Percentiles rank a stretch among this genome's conserved stretches.
phyloP scores from a whole-genome alignment of 2,329 filamentous ascomycete genomes.

The Epichloe typhina region DNA sequence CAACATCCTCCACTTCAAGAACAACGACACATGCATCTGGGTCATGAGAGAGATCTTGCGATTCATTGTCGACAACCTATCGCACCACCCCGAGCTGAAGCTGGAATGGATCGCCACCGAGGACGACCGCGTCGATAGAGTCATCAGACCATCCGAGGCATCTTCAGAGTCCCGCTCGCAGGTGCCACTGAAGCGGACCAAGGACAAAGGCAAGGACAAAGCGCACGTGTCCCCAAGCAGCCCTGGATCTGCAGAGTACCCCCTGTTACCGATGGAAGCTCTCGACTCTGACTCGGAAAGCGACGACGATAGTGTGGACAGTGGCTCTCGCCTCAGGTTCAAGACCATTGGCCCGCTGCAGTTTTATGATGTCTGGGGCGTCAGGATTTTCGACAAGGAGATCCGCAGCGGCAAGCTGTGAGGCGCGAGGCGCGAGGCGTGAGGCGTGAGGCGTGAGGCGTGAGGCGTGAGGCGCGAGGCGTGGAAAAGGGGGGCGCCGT shows the following conservation, averaged over 20 bases:
- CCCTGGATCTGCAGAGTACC: constrained; percentile 10
- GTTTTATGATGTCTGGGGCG: constrained; percentile 29
- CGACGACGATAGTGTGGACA: constrained; percentile 19
- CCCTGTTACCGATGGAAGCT: constrained; percentile 16
- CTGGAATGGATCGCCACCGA: constrained; percentile 47
- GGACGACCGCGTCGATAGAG: constrained; percentile 34
- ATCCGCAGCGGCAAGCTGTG: constrained; percentile 19
- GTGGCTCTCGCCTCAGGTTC: constrained; percentile 20
- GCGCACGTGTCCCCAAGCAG: constrained; percentile 9
- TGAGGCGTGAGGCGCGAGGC: too few relatives aligned
- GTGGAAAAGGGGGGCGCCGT: not conserved
- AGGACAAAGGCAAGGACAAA: constrained; percentile 23
- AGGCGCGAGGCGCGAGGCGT: not conserved
- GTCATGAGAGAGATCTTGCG: constrained; percentile 42
- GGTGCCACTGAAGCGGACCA: constrained; percentile 18
- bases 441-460: too few relatives aligned
- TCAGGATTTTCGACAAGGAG: constrained; percentile 47
- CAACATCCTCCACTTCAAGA: constrained; percentile 40
- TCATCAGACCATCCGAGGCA: constrained; percentile 28
- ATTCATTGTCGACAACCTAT: constrained; percentile 46
- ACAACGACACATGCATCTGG: constrained; percentile 42
- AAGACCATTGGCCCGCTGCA: constrained; percentile 24
- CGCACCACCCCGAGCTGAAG: constrained; percentile 40
- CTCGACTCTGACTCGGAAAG: constrained; percentile 22
- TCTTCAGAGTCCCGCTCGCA: constrained; percentile 14